Percentiles rank a stretch among this genome's conserved stretches.
Conservation (phyloP, 2,329 filamentous ascomycete species). For the Bretziella fagacearum region DNA sequence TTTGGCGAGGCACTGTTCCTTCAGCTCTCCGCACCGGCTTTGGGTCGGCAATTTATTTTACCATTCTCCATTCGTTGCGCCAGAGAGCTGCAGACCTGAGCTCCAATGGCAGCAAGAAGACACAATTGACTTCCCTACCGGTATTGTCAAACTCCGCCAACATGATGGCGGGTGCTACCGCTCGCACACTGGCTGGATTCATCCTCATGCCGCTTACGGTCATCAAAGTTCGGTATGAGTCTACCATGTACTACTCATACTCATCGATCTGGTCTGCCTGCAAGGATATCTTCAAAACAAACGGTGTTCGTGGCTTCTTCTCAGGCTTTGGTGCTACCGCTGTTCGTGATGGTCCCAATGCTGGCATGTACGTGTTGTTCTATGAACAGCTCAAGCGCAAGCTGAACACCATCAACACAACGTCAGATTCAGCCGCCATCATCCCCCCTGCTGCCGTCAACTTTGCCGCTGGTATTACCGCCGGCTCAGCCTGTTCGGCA, state of each 20-base stretch:
- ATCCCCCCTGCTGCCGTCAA: constrained; percentile 40
- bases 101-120: constrained; percentile 15
- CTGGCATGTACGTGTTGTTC: constrained; percentile 81
- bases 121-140: constrained; percentile 53
- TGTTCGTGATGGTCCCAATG: constrained; percentile 87
- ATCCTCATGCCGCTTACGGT: constrained; percentile 92
- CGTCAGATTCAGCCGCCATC: constrained; percentile 7
- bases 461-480: constrained; percentile 65
- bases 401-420: constrained; percentile 25
- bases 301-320: constrained; percentile 76
- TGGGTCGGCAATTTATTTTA: constrained; percentile 89
- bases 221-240: constrained; percentile 92
- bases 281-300: constrained; percentile 52
- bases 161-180: constrained; percentile 65
- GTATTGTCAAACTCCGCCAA: constrained; percentile 74
- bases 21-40: constrained; percentile 87
- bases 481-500: constrained; percentile 66
- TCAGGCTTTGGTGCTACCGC: constrained; percentile 87
- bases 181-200: constrained; percentile 73
- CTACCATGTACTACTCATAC: constrained; percentile 64
- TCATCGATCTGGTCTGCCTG: constrained; percentile 56
- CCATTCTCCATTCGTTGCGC: constrained; percentile 68
- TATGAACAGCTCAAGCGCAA: constrained; percentile 70
- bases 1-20: constrained; percentile 88
- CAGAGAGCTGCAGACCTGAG: constrained; percentile 14